A percentile compares a stretch with the other conserved stretches of the same genome.
phyloP scores from a whole-genome alignment of 768 basidiomycete species.

The Tylopilus felleus region DNA sequence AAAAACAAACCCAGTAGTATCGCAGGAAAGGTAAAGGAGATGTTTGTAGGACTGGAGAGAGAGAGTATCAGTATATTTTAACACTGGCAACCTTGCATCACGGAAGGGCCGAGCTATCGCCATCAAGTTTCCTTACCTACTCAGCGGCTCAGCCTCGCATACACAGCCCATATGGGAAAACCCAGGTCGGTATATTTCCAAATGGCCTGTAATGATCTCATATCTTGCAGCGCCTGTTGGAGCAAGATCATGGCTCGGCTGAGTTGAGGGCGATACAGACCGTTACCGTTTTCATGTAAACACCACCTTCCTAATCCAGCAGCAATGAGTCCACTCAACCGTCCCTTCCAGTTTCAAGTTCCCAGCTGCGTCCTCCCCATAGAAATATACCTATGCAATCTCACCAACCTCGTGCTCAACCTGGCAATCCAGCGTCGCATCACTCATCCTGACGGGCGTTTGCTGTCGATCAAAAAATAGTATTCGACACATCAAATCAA shows the following conservation, averaged over 20 bases:
- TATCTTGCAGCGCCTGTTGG: slow-evolving; percentile 1
- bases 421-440: too few species aligned
- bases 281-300: neutral
- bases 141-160: neutral
- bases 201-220: neutral
- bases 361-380: neutral
- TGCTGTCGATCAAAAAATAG: neutral
- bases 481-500: neutral
- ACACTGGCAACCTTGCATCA: slow-evolving; percentile 23
- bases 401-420: too few species aligned
- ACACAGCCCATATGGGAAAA: slow-evolving; percentile 14
- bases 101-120: neutral
- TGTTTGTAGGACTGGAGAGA: neutral
- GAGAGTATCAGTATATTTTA: slow-evolving; percentile 13
- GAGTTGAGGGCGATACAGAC: neutral
- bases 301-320: too few species aligned
- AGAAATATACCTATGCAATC: neutral
- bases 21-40: neutral
- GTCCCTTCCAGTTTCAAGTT: too few species aligned
- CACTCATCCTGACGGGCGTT: neutral
- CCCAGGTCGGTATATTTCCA: neutral
- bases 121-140: slow-evolving; percentile 9
- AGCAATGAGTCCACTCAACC: too few species aligned
- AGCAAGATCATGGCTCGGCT: neutral
- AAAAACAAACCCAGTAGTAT: neutral